Evolutionary conservation across 805 yeast species (phyloP).

Genomic region (Sungouiozyma ichnusensis): DNA sequence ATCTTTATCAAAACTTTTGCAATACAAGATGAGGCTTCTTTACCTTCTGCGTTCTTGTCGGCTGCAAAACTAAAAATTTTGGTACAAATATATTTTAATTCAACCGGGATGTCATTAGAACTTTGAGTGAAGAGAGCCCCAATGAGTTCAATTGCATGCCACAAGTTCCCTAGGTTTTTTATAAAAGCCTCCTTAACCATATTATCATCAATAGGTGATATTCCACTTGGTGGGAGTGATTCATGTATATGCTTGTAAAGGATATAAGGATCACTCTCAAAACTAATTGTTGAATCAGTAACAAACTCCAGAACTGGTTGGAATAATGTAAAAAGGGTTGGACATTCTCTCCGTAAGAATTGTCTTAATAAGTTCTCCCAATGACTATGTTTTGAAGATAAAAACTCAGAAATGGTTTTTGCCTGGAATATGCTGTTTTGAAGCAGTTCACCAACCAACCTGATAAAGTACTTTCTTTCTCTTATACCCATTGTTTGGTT

Average conservation of each 20-base stretch:
- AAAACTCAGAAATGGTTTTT: constrained; percentile 16
- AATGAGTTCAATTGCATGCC: constrained; percentile 59
- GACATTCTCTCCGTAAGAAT: constrained; percentile 32
- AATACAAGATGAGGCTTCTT: constrained; percentile 55
- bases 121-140: constrained; percentile 36
- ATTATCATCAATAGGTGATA: constrained; percentile 72
- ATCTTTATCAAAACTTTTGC: constrained; percentile 26
- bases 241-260: constrained; percentile 38
- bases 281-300: constrained; percentile 35
- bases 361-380: constrained; percentile 36
- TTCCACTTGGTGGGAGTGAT: constrained; percentile 33
- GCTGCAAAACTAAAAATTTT: constrained; percentile 33
- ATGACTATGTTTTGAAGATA: constrained; percentile 22
- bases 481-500: constrained; percentile 32
- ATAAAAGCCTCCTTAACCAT: constrained; percentile 65
- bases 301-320: constrained; percentile 31
- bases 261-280: constrained; percentile 70
- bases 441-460: constrained; percentile 42
- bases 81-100: constrained; percentile 45
- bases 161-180: constrained; percentile 56
- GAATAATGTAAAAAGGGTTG: constrained; percentile 26
- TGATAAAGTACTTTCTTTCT: constrained; percentile 60
- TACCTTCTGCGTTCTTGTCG: constrained; percentile 44
- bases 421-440: constrained; percentile 30
- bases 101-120: constrained; percentile 42